Base-by-base conservation (phyloP, 805 yeast species). In the Starmera quercuum region DNA sequence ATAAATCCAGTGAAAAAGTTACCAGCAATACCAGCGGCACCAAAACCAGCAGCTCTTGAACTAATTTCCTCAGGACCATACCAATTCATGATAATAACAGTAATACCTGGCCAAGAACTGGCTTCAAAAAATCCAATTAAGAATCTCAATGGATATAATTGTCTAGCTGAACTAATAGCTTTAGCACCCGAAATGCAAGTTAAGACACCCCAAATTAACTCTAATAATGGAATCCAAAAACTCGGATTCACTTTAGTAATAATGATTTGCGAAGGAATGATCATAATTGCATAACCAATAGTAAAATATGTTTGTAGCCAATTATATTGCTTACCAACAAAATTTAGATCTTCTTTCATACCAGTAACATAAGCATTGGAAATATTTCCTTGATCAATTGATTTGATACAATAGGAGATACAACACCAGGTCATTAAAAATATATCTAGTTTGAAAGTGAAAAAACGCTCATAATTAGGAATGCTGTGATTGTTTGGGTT, bases 121-220 rank as follows among this genome's bases (percentile, higher is more conserved):
- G 81, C 75, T 50, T 83, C 90, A 51, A 75, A 75, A 1, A 73
- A 71, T 29, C 81, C 86, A 37, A 80, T 64, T 25, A 80, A 64
- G 46, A 80, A 80, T 33, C 90, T 58, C 33, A 75, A 56, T 1
- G 69, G 86, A 51, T 75, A 69, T 29, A 82, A 58, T 32, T 71
- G 73, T 2, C 60, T 53, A 12, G 69, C 68, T n/a, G 60, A 63
- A 18, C 11, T 5, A 22, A 31, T 33, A 12, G 20, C 25, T 17
- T 64, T 61, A 28, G 66, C 75, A 39, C 63, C 64, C 46, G 64
- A 75, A 24, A 71, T 60, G 8, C 69, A 68, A 1, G 87, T 79
- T 39, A 78, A 68, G 36, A 78, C 58, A 0, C 83, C 69, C 90
- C 88, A 81, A 26, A 71, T 62, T 29, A 80, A 46, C 47, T 80